Evolutionary conservation across 768 basidiomycete species (phyloP).

Genomic region (Filobasidium floriforme): DNA sequence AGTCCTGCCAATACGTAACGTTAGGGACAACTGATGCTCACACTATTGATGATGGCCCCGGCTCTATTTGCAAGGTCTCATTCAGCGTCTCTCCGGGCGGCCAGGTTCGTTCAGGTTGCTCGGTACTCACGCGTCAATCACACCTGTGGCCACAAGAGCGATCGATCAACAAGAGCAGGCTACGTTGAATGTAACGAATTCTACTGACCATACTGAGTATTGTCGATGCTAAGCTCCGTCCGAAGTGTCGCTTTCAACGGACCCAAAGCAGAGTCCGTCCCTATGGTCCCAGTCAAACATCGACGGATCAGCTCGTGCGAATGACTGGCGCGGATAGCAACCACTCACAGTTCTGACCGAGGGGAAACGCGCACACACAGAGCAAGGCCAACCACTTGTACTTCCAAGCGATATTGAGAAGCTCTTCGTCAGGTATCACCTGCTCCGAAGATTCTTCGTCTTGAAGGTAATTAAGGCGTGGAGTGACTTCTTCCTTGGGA

Average conservation of each 20-base stretch:
- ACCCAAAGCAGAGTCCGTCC: not conserved
- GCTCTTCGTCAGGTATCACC: not conserved
- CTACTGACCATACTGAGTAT: not conserved
- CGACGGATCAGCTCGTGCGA: not conserved
- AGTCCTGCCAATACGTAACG: no score
- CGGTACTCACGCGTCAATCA: not conserved
- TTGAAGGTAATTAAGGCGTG: no score
- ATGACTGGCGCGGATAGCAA: not conserved
- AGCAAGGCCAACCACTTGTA: not conserved
- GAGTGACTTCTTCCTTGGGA: no score
- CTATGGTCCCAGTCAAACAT: not conserved
- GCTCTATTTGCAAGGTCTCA: not conserved
- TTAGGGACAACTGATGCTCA: not conserved
- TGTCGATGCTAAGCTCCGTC: not conserved
- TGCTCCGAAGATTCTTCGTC: no score
- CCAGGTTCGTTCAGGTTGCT: not conserved
- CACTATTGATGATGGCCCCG: conserved; percentile 1
- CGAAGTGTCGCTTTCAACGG: not conserved
- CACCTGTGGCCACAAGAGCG: not conserved
- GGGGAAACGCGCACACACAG: not conserved
- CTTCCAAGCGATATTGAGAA: not conserved
- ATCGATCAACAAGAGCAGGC: not conserved
- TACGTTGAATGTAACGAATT: not conserved
- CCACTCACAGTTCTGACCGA: not conserved
- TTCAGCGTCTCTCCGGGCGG: no score